Conservation (phyloP, 2,329 filamentous ascomycete genomes). For the Colletotrichum agaves region DNA sequence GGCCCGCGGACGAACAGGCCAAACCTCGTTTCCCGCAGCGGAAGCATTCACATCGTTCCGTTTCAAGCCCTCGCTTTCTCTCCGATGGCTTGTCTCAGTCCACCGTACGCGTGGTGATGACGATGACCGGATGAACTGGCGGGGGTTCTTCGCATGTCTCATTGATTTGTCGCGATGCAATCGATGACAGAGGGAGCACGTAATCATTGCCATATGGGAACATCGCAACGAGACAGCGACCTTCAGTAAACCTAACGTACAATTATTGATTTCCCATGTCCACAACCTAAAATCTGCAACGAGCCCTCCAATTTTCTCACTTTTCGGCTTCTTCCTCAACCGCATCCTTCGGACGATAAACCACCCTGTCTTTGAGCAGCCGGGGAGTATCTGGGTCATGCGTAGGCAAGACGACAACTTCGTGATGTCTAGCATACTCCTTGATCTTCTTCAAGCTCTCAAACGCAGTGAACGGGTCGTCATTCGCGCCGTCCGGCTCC, state of each 20-base stretch:
- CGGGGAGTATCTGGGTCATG: constrained; percentile 40
- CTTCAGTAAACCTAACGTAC: too few species aligned
- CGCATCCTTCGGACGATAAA: constrained; percentile 24
- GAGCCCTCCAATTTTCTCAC: neutral
- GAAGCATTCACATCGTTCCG: neutral
- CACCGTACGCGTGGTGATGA: neutral
- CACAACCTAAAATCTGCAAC: too few species aligned
- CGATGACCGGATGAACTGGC: neutral
- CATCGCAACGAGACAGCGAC: too few species aligned
- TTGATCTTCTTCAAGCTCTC: constrained; percentile 46
- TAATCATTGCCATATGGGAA: too few species aligned
- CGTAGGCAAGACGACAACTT: constrained; percentile 43
- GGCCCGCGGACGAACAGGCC: neutral
- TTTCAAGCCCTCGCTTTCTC: neutral
- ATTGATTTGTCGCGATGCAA: too few species aligned
- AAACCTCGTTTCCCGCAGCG: neutral
- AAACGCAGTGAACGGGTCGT: constrained; percentile 43
- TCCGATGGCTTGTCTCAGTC: neutral
- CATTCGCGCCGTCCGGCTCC: constrained; percentile 47
- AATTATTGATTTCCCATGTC: too few species aligned
- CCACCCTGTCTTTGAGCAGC: constrained; percentile 13
- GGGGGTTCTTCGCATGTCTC: neutral
- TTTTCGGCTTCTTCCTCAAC: neutral
- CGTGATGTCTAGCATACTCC: constrained; percentile 42
- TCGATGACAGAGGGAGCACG: too few species aligned